phyloP scores from a whole-genome alignment of 805 yeast genomes.

The Priceomyces castillae region DNA sequence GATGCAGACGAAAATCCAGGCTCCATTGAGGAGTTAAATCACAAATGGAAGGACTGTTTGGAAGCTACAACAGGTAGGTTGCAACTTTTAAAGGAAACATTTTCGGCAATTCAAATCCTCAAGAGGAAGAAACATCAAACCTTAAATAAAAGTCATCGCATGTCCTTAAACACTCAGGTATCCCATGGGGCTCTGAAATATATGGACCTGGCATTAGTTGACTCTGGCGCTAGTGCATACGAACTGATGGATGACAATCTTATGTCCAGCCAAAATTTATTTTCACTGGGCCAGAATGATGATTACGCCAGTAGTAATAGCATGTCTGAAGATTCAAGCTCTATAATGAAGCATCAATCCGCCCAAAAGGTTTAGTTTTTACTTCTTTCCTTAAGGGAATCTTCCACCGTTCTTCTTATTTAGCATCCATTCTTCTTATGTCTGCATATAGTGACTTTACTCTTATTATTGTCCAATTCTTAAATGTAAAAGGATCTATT shows the following conservation, averaged over 20 bases:
- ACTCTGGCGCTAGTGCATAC: conserved; percentile 1
- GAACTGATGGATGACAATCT: conserved; percentile 12
- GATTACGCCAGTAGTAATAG: conserved; percentile 11
- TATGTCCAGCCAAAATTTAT: conserved; percentile 6
- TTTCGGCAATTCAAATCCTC: conserved; percentile 21
- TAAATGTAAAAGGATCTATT: background rate
- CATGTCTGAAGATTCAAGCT: background rate
- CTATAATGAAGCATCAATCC: background rate
- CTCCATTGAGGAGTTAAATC: conserved; percentile 10
- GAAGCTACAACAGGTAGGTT: conserved; percentile 25
- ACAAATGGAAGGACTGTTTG: conserved; percentile 24
- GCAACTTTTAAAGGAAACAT: conserved; percentile 27
- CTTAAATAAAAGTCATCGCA: background rate
- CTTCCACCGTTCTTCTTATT: background rate
- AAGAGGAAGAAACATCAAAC: conserved; percentile 8
- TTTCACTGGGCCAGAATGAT: conserved; percentile 10
- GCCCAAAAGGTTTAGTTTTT: background rate
- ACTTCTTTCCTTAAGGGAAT: background rate
- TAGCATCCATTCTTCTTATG: conserved; percentile 2
- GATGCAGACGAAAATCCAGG: background rate
- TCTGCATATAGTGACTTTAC: background rate
- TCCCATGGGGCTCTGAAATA: background rate
- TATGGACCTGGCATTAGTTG: background rate
- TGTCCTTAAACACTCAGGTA: background rate
- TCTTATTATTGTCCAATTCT: background rate